Conservation (phyloP, 2,329 filamentous ascomycete species). For the Fusarium continuum region DNA sequence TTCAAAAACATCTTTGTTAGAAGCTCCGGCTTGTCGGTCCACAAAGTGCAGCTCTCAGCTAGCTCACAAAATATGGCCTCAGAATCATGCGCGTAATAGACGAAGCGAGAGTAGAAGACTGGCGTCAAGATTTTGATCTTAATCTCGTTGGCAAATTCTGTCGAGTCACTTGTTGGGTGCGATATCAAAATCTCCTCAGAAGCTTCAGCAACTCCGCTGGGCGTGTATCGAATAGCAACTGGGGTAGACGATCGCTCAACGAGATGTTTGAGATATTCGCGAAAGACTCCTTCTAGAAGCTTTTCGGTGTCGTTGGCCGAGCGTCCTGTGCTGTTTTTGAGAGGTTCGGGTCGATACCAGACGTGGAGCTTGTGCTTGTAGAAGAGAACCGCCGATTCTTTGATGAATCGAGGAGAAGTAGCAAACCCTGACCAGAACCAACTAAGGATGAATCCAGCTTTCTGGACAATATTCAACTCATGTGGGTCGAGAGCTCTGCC, state of each 20-base stretch:
- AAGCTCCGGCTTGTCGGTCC: constrained; percentile 63
- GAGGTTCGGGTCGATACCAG: constrained; percentile 72
- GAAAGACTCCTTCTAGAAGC: constrained; percentile 57
- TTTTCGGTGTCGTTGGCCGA: constrained; percentile 60
- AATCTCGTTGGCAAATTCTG: constrained; percentile 49
- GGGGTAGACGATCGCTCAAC: constrained; percentile 57
- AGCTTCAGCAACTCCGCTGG: constrained; percentile 57
- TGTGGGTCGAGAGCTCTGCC: constrained; percentile 60
- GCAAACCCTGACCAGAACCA: constrained; percentile 76
- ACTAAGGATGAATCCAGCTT: constrained; percentile 56
- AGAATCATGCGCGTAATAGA: constrained; percentile 68
- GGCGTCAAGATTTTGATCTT: constrained; percentile 70
- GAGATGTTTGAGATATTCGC: constrained; percentile 58
- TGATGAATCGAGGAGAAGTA: constrained; percentile 72
- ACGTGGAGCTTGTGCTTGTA: constrained; percentile 67
- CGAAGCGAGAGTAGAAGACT: constrained; percentile 72
- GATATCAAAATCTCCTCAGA: constrained; percentile 53
- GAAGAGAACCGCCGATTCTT: constrained; percentile 67
- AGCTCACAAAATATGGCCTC: constrained; percentile 70
- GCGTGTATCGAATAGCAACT: constrained; percentile 62
- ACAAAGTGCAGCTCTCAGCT: constrained; percentile 66
- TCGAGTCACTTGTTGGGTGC: constrained; percentile 30
- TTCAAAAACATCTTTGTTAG: constrained; percentile 58
- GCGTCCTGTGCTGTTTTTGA: constrained; percentile 63
- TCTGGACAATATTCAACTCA: constrained; percentile 54